A percentile compares a stretch with the other conserved stretches of the same genome.
Conservation (phyloP, 208 protist species). For the Vickermania ingenoplastis region DNA sequence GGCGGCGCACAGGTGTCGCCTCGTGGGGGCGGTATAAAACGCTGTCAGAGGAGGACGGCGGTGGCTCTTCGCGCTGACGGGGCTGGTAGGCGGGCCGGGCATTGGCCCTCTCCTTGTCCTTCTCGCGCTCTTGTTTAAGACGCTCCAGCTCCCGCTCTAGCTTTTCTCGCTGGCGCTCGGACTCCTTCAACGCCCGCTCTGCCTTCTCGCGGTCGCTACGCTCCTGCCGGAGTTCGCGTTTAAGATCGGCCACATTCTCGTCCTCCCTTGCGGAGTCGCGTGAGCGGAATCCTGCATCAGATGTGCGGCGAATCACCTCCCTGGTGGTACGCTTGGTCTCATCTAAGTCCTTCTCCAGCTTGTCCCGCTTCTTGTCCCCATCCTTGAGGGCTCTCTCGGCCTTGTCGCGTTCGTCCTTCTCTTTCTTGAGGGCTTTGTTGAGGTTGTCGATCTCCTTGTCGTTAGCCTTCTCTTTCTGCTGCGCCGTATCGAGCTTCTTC, state of each 20-base stretch:
- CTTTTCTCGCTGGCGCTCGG: background rate
- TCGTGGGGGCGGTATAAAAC: too few species aligned
- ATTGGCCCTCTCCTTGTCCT: background rate
- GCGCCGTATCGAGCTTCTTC: background rate
- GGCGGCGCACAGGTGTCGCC: too few species aligned
- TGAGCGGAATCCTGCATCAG: background rate
- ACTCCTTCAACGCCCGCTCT: conserved; percentile 2
- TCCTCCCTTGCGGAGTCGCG: background rate
- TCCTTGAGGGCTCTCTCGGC: background rate
- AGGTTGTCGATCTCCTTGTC: background rate
- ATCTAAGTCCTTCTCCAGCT: background rate
- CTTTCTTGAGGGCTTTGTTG: background rate
- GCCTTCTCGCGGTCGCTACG: background rate
- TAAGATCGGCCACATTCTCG: background rate
- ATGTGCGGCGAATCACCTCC: background rate
- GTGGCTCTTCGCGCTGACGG: background rate
- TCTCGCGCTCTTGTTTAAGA: background rate
- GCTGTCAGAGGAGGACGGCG: too few species aligned
- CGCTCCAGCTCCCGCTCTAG: conserved; percentile 1
- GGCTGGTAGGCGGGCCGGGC: background rate
- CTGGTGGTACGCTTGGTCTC: background rate
- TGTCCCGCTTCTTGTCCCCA: background rate
- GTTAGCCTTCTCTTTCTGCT: background rate
- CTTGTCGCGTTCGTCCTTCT: background rate
- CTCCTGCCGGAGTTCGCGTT: background rate